phyloP scores from a whole-genome alignment of 176 grass and related monocot genomes.

The Poa pratensis region DNA sequence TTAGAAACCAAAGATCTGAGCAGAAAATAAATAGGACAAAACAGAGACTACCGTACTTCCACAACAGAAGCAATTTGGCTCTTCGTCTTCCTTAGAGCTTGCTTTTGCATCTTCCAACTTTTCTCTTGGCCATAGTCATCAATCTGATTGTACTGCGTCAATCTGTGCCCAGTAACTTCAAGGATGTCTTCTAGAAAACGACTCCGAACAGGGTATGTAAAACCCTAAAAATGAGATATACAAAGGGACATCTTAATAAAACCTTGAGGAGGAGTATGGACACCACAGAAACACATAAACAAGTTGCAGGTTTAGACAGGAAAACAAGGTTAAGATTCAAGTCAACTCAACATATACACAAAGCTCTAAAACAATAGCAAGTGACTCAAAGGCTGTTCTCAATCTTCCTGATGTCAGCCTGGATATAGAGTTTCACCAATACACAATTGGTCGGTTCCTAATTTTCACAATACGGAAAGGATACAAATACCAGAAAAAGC shows the following conservation, averaged over 20 bases:
- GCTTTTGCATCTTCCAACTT: conserved; percentile 99
- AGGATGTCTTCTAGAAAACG: conserved; percentile 94
- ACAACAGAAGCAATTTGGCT: conserved; percentile 95
- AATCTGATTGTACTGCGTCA: conserved; percentile 97
- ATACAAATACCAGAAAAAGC: background rate
- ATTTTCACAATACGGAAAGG: background rate
- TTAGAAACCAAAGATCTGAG: conserved; percentile 37
- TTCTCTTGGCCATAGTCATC: conserved; percentile 99
- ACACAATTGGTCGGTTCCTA: background rate
- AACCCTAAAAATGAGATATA: conserved; percentile 67
- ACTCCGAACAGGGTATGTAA: conserved; percentile 90
- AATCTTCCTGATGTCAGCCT: background rate
- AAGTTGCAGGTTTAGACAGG: conserved; percentile 22
- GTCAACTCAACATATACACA: background rate
- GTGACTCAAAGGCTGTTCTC: background rate
- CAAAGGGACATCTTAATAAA: conserved; percentile 10
- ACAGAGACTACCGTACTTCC: conserved; percentile 59
- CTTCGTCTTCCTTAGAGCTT: conserved; percentile 88
- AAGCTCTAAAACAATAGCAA: conserved; percentile 33
- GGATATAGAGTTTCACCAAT: background rate
- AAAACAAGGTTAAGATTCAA: conserved; percentile 19
- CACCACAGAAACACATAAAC: conserved; percentile 11
- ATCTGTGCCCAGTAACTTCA: conserved; percentile 78
- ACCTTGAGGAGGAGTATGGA: background rate
- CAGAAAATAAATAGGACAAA: conserved; percentile 32